Base-by-base conservation (phyloP, 441 rosid genomes). In the Melianthus villosus region DNA sequence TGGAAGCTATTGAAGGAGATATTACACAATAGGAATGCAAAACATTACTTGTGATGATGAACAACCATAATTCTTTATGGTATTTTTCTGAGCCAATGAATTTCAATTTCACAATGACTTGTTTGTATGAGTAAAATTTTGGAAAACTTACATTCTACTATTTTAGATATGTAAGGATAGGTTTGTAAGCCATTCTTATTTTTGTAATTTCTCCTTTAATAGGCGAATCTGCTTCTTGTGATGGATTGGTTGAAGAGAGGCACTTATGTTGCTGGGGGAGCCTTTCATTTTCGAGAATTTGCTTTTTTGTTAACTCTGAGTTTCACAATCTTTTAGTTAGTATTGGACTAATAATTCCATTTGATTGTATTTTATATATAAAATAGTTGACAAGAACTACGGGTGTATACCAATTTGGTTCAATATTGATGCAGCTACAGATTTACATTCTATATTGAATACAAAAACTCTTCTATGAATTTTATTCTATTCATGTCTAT, bases 1-100 rank as follows among this genome's bases (percentile, higher is more conserved):
- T 56, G 70, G 91, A 38, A 64, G 92, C 75, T 60, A 69, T 54
- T 55, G 77, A 79, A 60, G 82, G 71, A 56, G 77, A 69, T 62
- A 31, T 71, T 54, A 59, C 73, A 49, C 53, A 61, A 40, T 75
- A 77, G 65, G 50, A 61, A 54, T 60, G 63, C 57, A 37, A 57
- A 64, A 48, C 44, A 35, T 57, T 59, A 54, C 57, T 46, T 63
- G 34, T 54, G 70, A 38, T n/a, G 37, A 39, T 67, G 68, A 64
- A 69, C 54, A 64, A 63, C 60, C 43, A 40, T 69, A 54, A 38
- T 57, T 35, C 43, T 57, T 34, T 60, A 46, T 74, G 94, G 92
- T 75, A 77, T 66, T 79, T 61, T 56, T 56, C 56, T 62, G 45
- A 47, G 59, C 55, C 50, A 50, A 35, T 41, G 49, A 44, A 44